Evolutionary conservation across 2,329 filamentous ascomycete species (phyloP), one percentile per base, ranked within the genome.

Genomic region (Pleomassaria siparia): DNA sequence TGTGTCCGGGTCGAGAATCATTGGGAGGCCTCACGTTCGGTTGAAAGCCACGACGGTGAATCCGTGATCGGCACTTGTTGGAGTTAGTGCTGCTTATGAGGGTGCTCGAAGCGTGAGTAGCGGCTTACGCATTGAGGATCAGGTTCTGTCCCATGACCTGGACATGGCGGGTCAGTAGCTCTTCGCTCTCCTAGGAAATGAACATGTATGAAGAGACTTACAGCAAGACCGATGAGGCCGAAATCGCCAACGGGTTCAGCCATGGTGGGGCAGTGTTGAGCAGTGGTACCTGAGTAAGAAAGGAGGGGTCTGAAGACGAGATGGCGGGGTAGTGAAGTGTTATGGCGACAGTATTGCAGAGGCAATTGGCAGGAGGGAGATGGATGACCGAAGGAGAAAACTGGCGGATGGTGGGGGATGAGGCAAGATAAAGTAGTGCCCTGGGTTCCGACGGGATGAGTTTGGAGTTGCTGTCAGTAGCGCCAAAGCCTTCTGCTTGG

Each of bases 41-140:
- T 99, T 99, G 86, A 88, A 99, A 64, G 92, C 94, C 77, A 92
- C 88, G 71, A 99, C 89, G 73, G 90, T 97, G 85, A 95, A 97
- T 71, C 91, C 76, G 63, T 79, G 76, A 64, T 79, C 76, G 58
- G 76, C 76, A 60, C 67, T 71, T 40, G 4, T n/a, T 47, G 24
- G 10, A 45, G 64, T 69, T 56, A 69, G 65, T 51, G 46, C 16
- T 60, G 51, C 33, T 56, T 49, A 55, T 55, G 36, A 43, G 39
- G 40, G 43, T 12, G 40, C n/a, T 13, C 11, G 40, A 28, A 45
- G 40, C 30, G 46, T 52, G 49, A 43, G 54, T 55, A 44, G 53
- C 45, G 42, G 59, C 67, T 69, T 71, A 71, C 67, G 76, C 76
- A 67, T 79, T 79, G 63, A 79, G 74, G 70, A 79, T 79, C 69